Evolutionary conservation across 2,329 filamentous ascomycete genomes (phyloP).

Genomic region (Microascus cirrosus): DNA sequence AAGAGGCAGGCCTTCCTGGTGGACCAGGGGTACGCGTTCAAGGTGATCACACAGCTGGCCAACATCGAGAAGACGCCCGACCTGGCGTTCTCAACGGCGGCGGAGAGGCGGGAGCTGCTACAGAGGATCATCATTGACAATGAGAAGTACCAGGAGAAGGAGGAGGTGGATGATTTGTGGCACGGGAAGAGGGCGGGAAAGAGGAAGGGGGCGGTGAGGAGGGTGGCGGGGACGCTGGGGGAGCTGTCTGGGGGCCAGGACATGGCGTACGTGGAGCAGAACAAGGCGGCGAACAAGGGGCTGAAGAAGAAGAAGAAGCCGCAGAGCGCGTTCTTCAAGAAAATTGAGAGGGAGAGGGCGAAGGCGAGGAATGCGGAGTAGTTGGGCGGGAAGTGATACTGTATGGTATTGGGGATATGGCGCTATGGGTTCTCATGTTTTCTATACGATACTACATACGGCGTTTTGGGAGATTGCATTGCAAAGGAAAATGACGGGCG

Average conservation of each 20-base stretch:
- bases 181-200: conserved; percentile 15
- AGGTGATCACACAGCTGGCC: conserved; percentile 91
- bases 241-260: conserved; percentile 86
- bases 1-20: conserved; percentile 96
- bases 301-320: conserved; percentile 28
- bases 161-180: conserved; percentile 10
- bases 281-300: conserved; percentile 52
- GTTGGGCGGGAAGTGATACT: neutral
- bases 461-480: no score
- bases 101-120: conserved; percentile 75
- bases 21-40: conserved; percentile 97
- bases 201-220: conserved; percentile 50
- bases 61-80: conserved; percentile 78
- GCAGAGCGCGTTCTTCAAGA: conserved; percentile 28
- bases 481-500: no score
- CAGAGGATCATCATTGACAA: conserved; percentile 84
- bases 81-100: conserved; percentile 67
- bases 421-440: no score
- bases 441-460: no score
- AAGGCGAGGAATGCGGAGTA: conserved; percentile 7
- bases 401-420: neutral
- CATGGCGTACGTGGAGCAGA: conserved; percentile 92
- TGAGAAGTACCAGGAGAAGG: conserved; percentile 28
- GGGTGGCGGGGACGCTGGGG: conserved; percentile 75
- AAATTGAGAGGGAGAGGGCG: conserved; percentile 26